Evolutionary conservation across 1,139 yeast genomes (phyloP), one percentile per base, ranked within the genome.

Genomic region (Arxiozyma slooffiae): DNA sequence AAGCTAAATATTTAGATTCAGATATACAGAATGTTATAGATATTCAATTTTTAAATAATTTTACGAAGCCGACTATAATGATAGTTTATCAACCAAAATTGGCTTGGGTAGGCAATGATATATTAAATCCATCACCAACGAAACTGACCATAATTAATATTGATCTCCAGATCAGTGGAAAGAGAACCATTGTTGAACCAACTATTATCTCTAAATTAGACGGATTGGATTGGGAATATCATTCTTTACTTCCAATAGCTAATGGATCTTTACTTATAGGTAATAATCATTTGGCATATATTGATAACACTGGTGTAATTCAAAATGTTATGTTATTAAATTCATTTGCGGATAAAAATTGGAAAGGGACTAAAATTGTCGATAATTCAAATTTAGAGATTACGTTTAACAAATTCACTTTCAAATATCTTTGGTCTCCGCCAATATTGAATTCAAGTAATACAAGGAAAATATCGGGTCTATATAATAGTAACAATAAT

Each of bases 11-110:
- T 39, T 71, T 88, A 44, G 81, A 82, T 57, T 68, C 79, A 0
- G 73, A 77, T 7, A 73, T 88, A 50, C 79, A 83, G 8, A 75
- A 78, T 53, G 76, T 89, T 22, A 70, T 83, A 5, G 94, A 84
- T 61, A 71, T 83, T 60, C 80, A 79, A 49, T 88, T 84, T 61
- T 70, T 89, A 48, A 68, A 80, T 60, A 84, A 83, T 51, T 89
- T 85, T 62, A 71, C 83, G 52, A 90, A 82, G 55, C 95, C 96
- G 0, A 87, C 96, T 0, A 62, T 89, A 38, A 95, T 88, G 0
- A 72, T 89, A 11, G 64, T 87, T 42, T 82, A 81, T 53, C 81
- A 81, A 55, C 79, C 81, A 38, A 69, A 73, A 7, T 74, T 79
- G 30, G 79, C 88, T 0, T 87, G 96, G 94, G 81, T 94, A 0